Evolutionary conservation across 331 rosid species (phyloP), one percentile per base, ranked within the genome.

Genomic region (Prunus yedoensis): DNA sequence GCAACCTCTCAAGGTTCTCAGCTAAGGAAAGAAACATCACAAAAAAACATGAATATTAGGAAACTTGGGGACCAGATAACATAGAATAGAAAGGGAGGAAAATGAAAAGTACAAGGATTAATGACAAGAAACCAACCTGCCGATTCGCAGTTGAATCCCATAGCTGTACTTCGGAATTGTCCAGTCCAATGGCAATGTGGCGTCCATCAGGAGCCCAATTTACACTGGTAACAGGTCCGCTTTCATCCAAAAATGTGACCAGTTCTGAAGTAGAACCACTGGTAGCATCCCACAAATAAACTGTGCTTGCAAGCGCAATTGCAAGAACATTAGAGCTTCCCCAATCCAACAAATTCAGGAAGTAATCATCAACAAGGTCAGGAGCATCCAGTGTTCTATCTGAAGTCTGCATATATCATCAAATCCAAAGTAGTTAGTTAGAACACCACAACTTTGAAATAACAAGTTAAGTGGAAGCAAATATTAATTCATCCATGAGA

Each of bases 171-270:
- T 32, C 38, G 1, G 7, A 32, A 32, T 32, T 32, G 7, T 32
- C 1, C 38, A 32, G 38, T 32, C 38, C 38, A 32, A 32, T 32
- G 35, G 35, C 35, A 32, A 32, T 61, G 74, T 88, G 96, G 11
- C 87, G 81, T 20, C 97, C 97, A 80, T 93, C 94, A 5, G 97
- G 91, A 14, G 98, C 96, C 98, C 97, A 93, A 67, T 80, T 81
- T 13, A 93, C 89, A 67, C 97, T 87, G 0, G 97, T 91, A 1
- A 93, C 79, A 2, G 96, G 98, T 30, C 96, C 97, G 25, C 74
- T 77, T 71, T 91, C 35, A 32, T 32, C 35, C 35, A 4, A 6
- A 32, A 32, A 32, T 32, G 35, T 32, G 5, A 4, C 35, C 35
- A 32, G 35, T 32, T 32, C 35, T 32, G 35, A 32, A 32, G 35